Evolutionary conservation across 352 stramenopile species (phyloP), one percentile per base, ranked within the genome.

Genomic region (Halophytophthora polymorphica): DNA sequence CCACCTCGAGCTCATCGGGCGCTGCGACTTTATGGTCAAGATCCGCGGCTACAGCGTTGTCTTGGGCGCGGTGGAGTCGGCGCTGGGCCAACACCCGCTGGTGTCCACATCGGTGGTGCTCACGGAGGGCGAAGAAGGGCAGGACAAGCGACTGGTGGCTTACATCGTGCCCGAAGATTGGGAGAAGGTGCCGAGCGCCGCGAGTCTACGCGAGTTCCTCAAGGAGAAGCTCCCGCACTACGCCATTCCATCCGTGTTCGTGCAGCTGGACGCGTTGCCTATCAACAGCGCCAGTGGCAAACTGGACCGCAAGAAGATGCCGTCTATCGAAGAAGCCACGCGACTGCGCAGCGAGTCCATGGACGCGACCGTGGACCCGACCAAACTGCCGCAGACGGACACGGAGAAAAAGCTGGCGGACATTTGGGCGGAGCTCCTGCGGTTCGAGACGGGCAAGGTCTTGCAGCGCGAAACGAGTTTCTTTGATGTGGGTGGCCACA

Each of bases 11-110:
- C 80, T 98, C 29, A 85, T 97, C 31, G 94, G 94, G 4, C 83
- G 94, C 34, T 97, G 88, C 56, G 92, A 97, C 67, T 97, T 96
- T 51, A 97, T 98, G 90, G 88, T 98, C 49, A 98, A 98, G 73
- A 96, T 98, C 52, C 83, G 93, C 19, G 94, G 94, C 36, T 98
- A 98, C 64, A 96, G 88, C 38, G 88, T 98, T 4, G 94, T 97
- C 22, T 64, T 98, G 6, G 90, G 89, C 25, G 92, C 91, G 15
- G 78, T 98, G 2, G 90, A 97, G 62, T 88, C 85, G 6, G 90
- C 88, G 14, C 81, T 98, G 28, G 86, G 84, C 29, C 76, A 93
- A 64, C 88, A 95, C 44, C 65, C 74, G 34, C 66, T 86, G 25
- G 77, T 97, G 13, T 92, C 79, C 21, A 96, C 83, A 13, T 89